These are phyloP conservation scores for Pseudogymnoascus sp. DNA, from an alignment of 2,329 filamentous ascomycete species.

Conservation along the genomic window DNA sequence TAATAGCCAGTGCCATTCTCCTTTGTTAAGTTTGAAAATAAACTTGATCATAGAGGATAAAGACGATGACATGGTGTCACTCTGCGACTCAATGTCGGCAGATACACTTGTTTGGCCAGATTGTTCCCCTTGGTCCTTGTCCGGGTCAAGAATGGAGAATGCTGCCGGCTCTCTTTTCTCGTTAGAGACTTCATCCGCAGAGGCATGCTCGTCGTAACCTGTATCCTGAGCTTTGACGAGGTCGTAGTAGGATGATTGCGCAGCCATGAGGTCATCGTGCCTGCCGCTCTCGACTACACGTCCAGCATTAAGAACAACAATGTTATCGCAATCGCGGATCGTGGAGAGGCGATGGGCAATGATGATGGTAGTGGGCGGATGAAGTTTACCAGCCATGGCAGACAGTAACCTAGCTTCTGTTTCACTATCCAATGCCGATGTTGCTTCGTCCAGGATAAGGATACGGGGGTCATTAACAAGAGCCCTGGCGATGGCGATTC, in stretches of 20 bases:
- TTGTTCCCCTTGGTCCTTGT: slow-evolving; percentile 18
- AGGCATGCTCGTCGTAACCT: slow-evolving; percentile 15
- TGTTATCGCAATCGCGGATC: background rate
- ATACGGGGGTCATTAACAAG: slow-evolving; percentile 53
- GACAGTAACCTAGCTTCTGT: slow-evolving; percentile 40
- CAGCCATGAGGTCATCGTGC: slow-evolving; percentile 26
- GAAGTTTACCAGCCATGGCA: slow-evolving; percentile 39
- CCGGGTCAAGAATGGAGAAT: slow-evolving; percentile 12
- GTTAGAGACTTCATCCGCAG: too few relatives aligned
- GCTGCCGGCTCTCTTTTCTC: too few relatives aligned
- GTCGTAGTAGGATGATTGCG: slow-evolving; percentile 31
- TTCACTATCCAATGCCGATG: slow-evolving; percentile 41
- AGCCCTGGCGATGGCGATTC: slow-evolving; percentile 55
- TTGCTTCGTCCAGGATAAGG: slow-evolving; percentile 60
- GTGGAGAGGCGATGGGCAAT: slow-evolving; percentile 41
- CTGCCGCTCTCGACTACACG: background rate
- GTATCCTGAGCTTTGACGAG: slow-evolving; percentile 38
- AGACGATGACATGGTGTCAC: background rate
- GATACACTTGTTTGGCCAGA: background rate
- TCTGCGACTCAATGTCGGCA: background rate
- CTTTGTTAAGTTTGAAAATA: slow-evolving; percentile 28
- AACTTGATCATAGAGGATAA: slow-evolving; percentile 34
- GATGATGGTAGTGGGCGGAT: slow-evolving; percentile 44
- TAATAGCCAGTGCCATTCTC: too few relatives aligned
- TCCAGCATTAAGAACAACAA: background rate